Evolutionary conservation across 2,329 filamentous ascomycete species (phyloP).

Genomic region (Cladosporium sp.): DNA sequence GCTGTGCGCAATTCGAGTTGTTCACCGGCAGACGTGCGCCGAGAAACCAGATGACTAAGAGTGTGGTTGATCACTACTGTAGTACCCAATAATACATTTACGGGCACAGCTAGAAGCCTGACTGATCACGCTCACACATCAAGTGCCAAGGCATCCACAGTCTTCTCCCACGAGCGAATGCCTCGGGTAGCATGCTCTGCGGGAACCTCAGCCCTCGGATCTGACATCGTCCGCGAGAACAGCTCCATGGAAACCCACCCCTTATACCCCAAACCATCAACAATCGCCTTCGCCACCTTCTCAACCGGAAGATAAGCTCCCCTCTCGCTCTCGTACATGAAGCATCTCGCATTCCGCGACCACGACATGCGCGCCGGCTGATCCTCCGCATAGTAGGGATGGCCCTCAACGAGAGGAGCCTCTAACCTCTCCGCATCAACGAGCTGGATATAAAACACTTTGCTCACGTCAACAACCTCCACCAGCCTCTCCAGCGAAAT

Average conservation of each 20-base stretch:
- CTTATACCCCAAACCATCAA: constrained; percentile 63
- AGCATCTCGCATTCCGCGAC: constrained; percentile 73
- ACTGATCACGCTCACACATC: neutral
- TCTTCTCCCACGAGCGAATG: constrained; percentile 49
- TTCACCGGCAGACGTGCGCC: neutral
- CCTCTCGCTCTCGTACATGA: constrained; percentile 61
- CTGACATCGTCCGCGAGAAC: constrained; percentile 61
- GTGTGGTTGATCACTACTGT: neutral
- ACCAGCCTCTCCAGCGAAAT: constrained; percentile 56
- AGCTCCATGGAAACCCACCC: constrained; percentile 73
- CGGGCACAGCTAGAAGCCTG: neutral
- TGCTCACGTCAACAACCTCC: constrained; percentile 57
- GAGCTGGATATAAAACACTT: constrained; percentile 74
- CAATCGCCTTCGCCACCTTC: constrained; percentile 60
- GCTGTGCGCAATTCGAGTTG: constrained; percentile 10
- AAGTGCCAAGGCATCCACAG: constrained; percentile 32
- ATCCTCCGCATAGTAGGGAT: constrained; percentile 58
- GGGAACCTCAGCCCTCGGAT: constrained; percentile 53
- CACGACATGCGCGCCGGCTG: constrained; percentile 72
- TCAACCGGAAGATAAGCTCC: constrained; percentile 68
- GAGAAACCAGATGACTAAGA: neutral
- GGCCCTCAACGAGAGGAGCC: constrained; percentile 57
- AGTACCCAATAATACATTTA: neutral
- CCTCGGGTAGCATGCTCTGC: constrained; percentile 54
- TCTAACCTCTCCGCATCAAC: constrained; percentile 69